Evolutionary conservation across 805 yeast genomes (phyloP).

Genomic region (Candida chauliodis): DNA sequence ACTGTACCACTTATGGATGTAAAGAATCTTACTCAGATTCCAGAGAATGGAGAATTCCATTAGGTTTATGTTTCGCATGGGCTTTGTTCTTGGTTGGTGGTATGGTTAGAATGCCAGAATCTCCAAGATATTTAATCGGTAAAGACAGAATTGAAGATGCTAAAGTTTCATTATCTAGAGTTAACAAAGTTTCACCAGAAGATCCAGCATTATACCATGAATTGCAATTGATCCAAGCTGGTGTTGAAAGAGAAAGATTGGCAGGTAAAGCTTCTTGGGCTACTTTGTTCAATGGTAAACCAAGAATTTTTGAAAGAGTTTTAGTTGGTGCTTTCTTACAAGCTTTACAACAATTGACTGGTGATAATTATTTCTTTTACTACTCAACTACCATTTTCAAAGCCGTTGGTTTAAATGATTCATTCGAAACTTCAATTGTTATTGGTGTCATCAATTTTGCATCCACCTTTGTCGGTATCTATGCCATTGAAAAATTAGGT

Average conservation of each 20-base stretch:
- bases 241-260: conserved; percentile 54
- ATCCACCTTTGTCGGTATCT: conserved; percentile 52
- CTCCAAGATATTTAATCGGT: conserved; percentile 61
- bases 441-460: conserved; percentile 54
- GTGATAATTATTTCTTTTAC: conserved; percentile 60
- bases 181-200: conserved; percentile 53
- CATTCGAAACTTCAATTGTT: conserved; percentile 51
- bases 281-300: conserved; percentile 60
- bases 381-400: conserved; percentile 55
- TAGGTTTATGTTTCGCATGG: conserved; percentile 53
- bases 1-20: conserved; percentile 63
- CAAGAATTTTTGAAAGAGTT: conserved; percentile 56
- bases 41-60: conserved; percentile 66
- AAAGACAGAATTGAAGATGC: conserved; percentile 51
- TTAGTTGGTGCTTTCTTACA: conserved; percentile 57
- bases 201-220: conserved; percentile 53
- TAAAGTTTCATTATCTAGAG: conserved; percentile 47
- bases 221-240: conserved; percentile 51
- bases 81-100: conserved; percentile 46
- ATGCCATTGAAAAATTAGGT: conserved; percentile 49
- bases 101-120: conserved; percentile 62
- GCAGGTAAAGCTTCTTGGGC: conserved; percentile 68
- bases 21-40: conserved; percentile 44
- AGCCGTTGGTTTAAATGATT: conserved; percentile 47
- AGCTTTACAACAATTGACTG: conserved; percentile 55